phyloP scores from a whole-genome alignment of 148 eudicot species.

The Talinum fruticosum region DNA sequence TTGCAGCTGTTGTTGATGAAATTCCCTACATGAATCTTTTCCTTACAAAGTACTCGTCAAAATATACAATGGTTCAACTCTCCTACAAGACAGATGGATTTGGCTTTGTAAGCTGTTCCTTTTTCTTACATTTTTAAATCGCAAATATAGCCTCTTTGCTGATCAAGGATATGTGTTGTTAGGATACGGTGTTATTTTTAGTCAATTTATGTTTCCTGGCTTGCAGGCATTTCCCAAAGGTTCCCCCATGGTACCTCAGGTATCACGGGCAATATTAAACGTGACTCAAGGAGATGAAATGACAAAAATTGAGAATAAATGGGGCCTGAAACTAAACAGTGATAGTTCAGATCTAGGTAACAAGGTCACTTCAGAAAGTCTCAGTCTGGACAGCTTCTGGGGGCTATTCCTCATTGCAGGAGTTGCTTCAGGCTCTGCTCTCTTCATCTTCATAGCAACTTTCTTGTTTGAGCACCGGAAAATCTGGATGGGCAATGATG shows the following conservation, averaged over 20 bases:
- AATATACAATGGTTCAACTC: too few species aligned
- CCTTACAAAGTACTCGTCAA: too few species aligned
- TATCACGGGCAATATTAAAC: constrained; percentile 33
- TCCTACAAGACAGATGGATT: constrained; percentile 28
- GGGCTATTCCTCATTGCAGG: constrained; percentile 50
- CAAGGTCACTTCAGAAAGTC: constrained; percentile 29
- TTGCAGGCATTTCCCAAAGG: constrained; percentile 22
- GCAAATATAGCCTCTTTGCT: too few species aligned
- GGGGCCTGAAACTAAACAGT: constrained; percentile 24
- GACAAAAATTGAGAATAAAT: constrained; percentile 18
- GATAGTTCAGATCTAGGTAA: constrained; percentile 24
- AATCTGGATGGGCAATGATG: constrained; percentile 22
- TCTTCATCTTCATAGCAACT: constrained; percentile 21
- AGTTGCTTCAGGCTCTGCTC: constrained; percentile 29
- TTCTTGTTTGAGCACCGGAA: constrained; percentile 37
- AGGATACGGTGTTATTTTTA: too few species aligned
- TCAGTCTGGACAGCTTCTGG: constrained; percentile 45
- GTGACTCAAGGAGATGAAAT: constrained; percentile 32
- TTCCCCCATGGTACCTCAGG: constrained; percentile 20
- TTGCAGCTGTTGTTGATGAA: constrained; percentile 8
- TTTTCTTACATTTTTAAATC: background rate
- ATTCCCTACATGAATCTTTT: too few species aligned
- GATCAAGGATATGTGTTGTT: too few species aligned
- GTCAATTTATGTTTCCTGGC: background rate
- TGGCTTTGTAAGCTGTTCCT: constrained; percentile 30